Conservation (phyloP, 495 filamentous ascomycete species). For the Penicillium paradoxum region DNA sequence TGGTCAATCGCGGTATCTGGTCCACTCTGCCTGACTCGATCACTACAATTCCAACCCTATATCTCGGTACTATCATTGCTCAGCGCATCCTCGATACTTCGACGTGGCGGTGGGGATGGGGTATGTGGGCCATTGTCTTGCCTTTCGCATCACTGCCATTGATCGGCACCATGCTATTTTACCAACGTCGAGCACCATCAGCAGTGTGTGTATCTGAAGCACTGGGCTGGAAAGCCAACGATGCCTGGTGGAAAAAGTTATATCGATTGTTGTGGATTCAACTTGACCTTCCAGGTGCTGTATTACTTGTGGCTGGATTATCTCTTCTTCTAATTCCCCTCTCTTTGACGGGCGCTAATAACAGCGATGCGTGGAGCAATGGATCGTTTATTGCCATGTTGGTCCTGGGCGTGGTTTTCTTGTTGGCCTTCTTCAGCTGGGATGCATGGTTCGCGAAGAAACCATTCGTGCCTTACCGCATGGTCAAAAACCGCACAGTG, state of each 20-base stretch:
- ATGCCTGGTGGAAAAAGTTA: conserved; percentile 12
- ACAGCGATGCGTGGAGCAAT: conserved; percentile 50
- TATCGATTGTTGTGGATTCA: conserved; percentile 21
- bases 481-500: conserved; percentile 63
- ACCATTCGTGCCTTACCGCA: conserved; percentile 65
- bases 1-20: conserved; percentile 25
- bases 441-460: conserved; percentile 60
- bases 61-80: conserved; percentile 20
- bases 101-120: conserved; percentile 26
- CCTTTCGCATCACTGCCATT: conserved; percentile 17
- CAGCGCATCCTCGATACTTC: conserved; percentile 18
- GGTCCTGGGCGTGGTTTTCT: conserved; percentile 52
- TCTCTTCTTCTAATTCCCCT: conserved; percentile 22
- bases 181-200: conserved; percentile 14
- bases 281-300: conserved; percentile 16
- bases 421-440: conserved; percentile 50
- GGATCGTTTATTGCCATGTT: conserved; percentile 64
- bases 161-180: conserved; percentile 19
- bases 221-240: background rate
- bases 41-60: conserved; percentile 20
- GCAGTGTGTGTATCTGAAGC: background rate
- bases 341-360: conserved; percentile 18
- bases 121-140: conserved; percentile 26
- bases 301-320: conserved; percentile 18
- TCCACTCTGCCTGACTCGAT: conserved; percentile 24